Evolutionary conservation across 1,284 basidiomycete species (phyloP), one percentile per base, ranked within the genome.

Genomic region (Tilletia setariae): DNA sequence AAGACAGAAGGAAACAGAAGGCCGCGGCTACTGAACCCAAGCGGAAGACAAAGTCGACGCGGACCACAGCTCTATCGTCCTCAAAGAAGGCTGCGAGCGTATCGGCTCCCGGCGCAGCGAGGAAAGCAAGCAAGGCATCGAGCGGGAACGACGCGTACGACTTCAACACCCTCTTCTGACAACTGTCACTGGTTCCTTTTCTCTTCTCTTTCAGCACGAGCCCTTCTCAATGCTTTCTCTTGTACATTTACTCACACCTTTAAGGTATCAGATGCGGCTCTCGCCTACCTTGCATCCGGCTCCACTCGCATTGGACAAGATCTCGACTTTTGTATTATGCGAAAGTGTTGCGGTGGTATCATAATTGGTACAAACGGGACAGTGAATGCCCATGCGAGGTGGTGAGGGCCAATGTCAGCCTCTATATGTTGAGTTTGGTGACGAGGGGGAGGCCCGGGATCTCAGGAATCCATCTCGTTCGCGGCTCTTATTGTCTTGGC

Each of bases 401-500:
- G 46, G 21, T 4, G 46, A 7, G 4, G 46, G 35, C 4, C 35
- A 40, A 6, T 40, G 35, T 6, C 35, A 11, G 4, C 11, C 6
- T 40, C 6, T 4, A 40, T 6, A 6, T 40, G 6, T 40, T 40
- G 35, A 40, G 35, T 40, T 4, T 40, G 35, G 6, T 40, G n/a
- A n/a, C 11, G 35, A 40, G 4, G 6, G 35, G 35, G 6, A 11
- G 35, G 35, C 6, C 4, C 35, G 35, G 11, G 35, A 11, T 40
- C 35, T 46, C 56, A 75, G 30, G 71, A 65, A 61, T 74, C 76
- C 19, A 68, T 67, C 43, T 61, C 67, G 32, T 64, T 21, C 1
- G 73, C 67, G 19, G 70, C 71, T 15, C 51, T 23, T 6, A 65
- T 61, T 1, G 23, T 42, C 63, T 75, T 69, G 0, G 71, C 62